Evolutionary conservation across 345 rosid genomes (phyloP), one percentile per base, ranked within the genome.

Genomic region (Gossypium mustelinum): DNA sequence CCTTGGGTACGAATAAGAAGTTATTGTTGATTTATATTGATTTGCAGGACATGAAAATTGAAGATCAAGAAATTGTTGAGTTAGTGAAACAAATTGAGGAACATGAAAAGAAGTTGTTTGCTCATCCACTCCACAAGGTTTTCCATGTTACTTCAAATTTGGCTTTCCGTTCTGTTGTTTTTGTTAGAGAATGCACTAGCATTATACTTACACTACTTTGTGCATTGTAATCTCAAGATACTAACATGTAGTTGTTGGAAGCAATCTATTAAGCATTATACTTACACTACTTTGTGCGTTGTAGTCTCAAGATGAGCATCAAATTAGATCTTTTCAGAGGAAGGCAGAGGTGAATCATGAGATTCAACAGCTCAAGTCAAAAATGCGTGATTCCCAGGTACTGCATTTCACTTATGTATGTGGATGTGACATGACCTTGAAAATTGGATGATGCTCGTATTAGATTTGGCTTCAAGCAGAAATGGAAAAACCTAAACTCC

Each of bases 311-410:
- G 97, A 92, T 86, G 89, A 83, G 72, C 78, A 87, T 82, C 99
- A 95, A 80, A 84, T 89, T 57, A 91, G 76, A 78, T 83, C 89
- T 82, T 90, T 90, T 77, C 88, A 91, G 76, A 86, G 93, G 78
- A 95, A 95, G 80, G 98, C 98, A 3, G 98, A 91, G 84, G 91
- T 91, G 79, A 92, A 92, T 85, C 97, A 87, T 82, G 97, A 93
- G 85, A 89, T 93, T 85, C 99, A 95, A 84, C 97, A 86, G 79
- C 90, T 90, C 63, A 95, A 90, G 84, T 87, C 87, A 20, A 95
- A 95, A 84, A 95, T 93, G 97, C 92, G 97, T 7, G 99, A 95
- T 52, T 95, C 99, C 45, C 97, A 95, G 99, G 99, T 95, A 91
- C 63, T 79, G 69, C 17, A 45, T 4, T 73, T 24, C 59, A 71